phyloP scores from a whole-genome alignment of 2,329 filamentous ascomycete species.

The Epichloe gansuensis region DNA sequence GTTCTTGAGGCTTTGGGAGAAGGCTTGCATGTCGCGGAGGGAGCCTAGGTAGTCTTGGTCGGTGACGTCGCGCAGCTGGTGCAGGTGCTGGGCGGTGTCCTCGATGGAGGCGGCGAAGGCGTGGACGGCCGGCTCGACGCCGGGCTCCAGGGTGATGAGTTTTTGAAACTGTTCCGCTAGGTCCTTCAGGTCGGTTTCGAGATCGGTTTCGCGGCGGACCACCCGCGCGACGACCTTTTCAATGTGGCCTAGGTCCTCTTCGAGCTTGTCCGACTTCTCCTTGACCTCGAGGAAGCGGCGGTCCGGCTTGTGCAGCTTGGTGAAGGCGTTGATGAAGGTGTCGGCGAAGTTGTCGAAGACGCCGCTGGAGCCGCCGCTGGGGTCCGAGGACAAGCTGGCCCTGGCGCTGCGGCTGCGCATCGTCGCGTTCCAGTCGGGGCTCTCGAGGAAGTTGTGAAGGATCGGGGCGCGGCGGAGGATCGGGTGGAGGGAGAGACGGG shows the following conservation, averaged over 20 bases:
- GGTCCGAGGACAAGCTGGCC: constrained; percentile 37
- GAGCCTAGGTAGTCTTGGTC: constrained; percentile 93
- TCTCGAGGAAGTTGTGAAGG: constrained; percentile 83
- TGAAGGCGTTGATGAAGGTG: constrained; percentile 93
- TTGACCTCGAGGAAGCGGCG: constrained; percentile 87
- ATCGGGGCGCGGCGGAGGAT: constrained; percentile 72
- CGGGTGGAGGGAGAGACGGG: constrained; percentile 76
- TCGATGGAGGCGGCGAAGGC: constrained; percentile 80
- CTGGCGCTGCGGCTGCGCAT: constrained; percentile 70
- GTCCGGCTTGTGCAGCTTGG: constrained; percentile 90
- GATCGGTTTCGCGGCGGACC: constrained; percentile 71
- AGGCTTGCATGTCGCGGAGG: constrained; percentile 89
- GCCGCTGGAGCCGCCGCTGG: constrained; percentile 39
- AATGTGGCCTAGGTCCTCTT: constrained; percentile 83
- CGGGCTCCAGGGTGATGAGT: constrained; percentile 77
- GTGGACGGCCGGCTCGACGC: constrained; percentile 68
- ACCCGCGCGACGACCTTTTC: constrained; percentile 94
- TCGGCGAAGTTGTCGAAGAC: constrained; percentile 95
- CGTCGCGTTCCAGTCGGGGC: constrained; percentile 88
- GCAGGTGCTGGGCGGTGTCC: constrained; percentile 67
- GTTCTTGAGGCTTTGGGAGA: constrained; percentile 73
- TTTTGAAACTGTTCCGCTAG: constrained; percentile 91
- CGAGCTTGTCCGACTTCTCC: constrained; percentile 84
- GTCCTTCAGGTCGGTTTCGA: constrained; percentile 80
- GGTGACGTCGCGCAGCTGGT: constrained; percentile 73